Evolutionary conservation across 2,329 filamentous ascomycete species (phyloP).

Genomic region (Fusarium phyllophilum): DNA sequence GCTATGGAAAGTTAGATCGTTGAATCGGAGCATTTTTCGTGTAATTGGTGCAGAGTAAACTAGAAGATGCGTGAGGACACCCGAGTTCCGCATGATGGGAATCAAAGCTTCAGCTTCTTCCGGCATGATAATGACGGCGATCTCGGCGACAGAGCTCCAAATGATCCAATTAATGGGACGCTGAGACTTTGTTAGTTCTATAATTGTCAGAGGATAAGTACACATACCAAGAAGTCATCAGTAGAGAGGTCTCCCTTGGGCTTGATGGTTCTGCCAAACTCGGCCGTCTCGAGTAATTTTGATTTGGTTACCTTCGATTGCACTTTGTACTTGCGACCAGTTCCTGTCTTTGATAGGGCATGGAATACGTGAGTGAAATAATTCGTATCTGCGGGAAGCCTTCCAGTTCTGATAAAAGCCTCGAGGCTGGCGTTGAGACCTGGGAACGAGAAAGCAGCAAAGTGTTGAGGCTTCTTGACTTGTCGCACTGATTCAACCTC

Average conservation of each 20-base stretch:
- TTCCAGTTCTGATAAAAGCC: conserved; percentile 59
- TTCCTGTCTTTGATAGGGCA: conserved; percentile 41
- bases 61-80: conserved; percentile 51
- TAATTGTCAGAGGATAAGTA: neutral
- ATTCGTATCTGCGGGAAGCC: conserved; percentile 49
- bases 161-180: conserved; percentile 69
- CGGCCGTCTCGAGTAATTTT: conserved; percentile 46
- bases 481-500: conserved; percentile 67
- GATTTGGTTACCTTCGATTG: conserved; percentile 32
- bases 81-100: conserved; percentile 49
- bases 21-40: conserved; percentile 66
- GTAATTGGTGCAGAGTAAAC: conserved; percentile 64
- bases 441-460: conserved; percentile 54
- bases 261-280: conserved; percentile 40
- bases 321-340: conserved; percentile 50
- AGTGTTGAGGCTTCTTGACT: conserved; percentile 59
- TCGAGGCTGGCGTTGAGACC: conserved; percentile 61
- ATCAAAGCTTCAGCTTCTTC: conserved; percentile 70
- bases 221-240: conserved; percentile 40
- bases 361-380: conserved; percentile 53
- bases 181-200: conserved; percentile 38
- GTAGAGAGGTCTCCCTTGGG: conserved; percentile 31
- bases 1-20: conserved; percentile 62
- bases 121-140: conserved; percentile 66
- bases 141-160: conserved; percentile 58